Evolutionary conservation across 2,329 filamentous ascomycete species (phyloP).

Genomic region (Pseudogymnoascus sp.): DNA sequence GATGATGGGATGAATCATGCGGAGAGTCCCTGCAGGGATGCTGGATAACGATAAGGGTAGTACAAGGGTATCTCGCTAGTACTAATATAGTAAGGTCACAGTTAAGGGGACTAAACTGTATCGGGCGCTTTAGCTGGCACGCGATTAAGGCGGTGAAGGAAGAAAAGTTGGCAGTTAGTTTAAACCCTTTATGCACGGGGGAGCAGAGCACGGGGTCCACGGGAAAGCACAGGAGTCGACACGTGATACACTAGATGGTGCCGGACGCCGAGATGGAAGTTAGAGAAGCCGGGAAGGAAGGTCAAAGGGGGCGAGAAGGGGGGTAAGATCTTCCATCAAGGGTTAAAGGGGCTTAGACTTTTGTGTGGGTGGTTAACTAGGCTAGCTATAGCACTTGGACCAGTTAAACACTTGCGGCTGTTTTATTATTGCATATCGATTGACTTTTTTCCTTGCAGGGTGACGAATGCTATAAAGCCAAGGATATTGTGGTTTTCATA

Average conservation of each 20-base stretch:
- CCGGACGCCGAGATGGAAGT: not conserved
- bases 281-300: not conserved
- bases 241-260: not conserved
- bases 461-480: not conserved
- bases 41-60: constrained; percentile 1
- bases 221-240: not conserved
- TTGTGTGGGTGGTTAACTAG: not conserved
- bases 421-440: not conserved
- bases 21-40: not conserved
- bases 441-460: not conserved
- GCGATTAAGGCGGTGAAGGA: not conserved
- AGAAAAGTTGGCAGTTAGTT: not conserved
- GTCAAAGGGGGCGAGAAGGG: not conserved
- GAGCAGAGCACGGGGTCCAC: too few relatives aligned
- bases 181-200: too few relatives aligned
- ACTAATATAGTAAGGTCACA: not conserved
- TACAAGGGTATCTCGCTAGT: not conserved
- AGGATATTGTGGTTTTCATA: not conserved
- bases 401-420: not conserved
- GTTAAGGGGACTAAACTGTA: not conserved
- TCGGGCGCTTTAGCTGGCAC: not conserved
- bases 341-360: constrained; percentile 3
- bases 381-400: not conserved
- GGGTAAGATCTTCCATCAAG: not conserved
- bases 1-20: constrained; percentile 4